Percentiles rank a stretch among this genome's conserved stretches.
These are phyloP conservation scores for Xylariaceae sp. DNA, from an alignment of 2,329 filamentous ascomycete genomes.

Conservation along the genomic window DNA sequence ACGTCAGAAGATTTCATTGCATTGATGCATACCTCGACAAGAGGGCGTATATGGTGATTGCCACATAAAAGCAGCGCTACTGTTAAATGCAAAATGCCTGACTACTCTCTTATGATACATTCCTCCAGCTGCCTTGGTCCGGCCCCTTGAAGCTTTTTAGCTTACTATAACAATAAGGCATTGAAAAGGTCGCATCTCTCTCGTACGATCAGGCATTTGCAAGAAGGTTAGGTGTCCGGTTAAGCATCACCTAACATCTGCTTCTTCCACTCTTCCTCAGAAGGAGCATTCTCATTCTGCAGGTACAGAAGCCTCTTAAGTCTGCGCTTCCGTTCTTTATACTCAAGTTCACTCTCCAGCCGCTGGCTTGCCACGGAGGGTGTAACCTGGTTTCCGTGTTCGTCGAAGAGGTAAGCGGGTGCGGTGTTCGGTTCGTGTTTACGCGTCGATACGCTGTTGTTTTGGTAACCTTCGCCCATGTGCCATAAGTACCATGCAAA, in stretches of 20 bases:
- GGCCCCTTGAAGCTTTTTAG: too few relatives aligned
- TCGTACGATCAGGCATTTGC: neutral
- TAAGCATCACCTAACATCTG: constrained; percentile 35
- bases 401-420: constrained; percentile 59
- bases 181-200: neutral
- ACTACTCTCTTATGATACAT: neutral
- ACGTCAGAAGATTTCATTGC: too few relatives aligned
- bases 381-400: constrained; percentile 61
- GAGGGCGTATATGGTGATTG: neutral
- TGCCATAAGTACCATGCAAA: constrained; percentile 62
- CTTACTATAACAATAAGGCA: too few relatives aligned
- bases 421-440: constrained; percentile 38
- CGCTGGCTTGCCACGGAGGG: constrained; percentile 60
- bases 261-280: constrained; percentile 46
- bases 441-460: constrained; percentile 41
- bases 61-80: neutral
- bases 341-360: constrained; percentile 55
- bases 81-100: neutral
- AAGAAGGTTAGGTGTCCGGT: neutral
- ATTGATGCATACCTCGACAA: neutral
- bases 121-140: too few relatives aligned
- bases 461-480: constrained; percentile 63
- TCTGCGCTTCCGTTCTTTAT: constrained; percentile 50
- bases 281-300: constrained; percentile 53
- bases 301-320: constrained; percentile 51